Evolutionary conservation across 352 stramenopile species (phyloP).

Genomic region (Elongisporangium senticosum): DNA sequence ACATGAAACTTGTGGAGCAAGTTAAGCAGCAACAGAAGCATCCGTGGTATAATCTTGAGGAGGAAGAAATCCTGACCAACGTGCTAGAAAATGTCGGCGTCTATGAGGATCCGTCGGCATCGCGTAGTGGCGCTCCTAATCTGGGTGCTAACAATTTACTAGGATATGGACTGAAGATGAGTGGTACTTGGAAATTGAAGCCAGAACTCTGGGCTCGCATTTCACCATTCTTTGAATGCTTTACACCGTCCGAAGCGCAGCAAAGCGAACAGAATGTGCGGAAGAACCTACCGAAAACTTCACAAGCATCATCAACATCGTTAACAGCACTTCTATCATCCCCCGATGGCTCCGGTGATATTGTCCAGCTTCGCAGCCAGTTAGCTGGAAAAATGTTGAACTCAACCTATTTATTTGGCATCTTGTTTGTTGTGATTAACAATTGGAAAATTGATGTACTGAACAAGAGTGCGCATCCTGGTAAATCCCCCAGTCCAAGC

Average conservation of each 20-base stretch:
- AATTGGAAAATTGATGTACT: conserved; percentile 21
- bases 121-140: neutral
- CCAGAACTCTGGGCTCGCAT: conserved; percentile 45
- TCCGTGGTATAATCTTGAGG: conserved; percentile 52
- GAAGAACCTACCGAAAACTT: conserved; percentile 22
- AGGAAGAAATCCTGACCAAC: conserved; percentile 73
- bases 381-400: conserved; percentile 24
- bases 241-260: conserved; percentile 66
- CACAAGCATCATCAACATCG: neutral
- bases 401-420: conserved; percentile 33
- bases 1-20: conserved; percentile 73
- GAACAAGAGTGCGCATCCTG: conserved; percentile 1
- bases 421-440: conserved; percentile 37
- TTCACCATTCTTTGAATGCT: conserved; percentile 70
- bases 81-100: conserved; percentile 56
- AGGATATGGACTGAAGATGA: conserved; percentile 68
- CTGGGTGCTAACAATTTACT: conserved; percentile 15
- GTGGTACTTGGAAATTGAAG: conserved; percentile 57
- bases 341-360: neutral
- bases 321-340: neutral
- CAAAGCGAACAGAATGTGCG: conserved; percentile 70
- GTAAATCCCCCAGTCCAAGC: conserved; percentile 1
- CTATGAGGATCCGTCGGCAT: conserved; percentile 39
- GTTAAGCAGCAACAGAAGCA: conserved; percentile 53
- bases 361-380: neutral